Conservation (phyloP, 345 rosid genomes). For the Aurinia saxatilis region DNA sequence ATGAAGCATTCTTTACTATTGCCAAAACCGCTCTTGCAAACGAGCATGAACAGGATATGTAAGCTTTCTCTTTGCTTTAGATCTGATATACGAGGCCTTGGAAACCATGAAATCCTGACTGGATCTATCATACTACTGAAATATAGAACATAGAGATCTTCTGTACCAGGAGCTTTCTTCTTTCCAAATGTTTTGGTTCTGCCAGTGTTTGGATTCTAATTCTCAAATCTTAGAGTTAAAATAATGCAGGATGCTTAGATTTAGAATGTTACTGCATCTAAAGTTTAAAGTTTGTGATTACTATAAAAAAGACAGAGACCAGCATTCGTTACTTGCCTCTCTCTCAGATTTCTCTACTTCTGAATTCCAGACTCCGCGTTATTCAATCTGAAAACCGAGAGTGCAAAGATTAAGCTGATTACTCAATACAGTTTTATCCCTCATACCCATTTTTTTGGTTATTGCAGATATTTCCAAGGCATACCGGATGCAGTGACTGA, state of each 20-base stretch:
- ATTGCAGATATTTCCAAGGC: conserved; percentile 59
- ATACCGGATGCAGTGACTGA: conserved; percentile 61
- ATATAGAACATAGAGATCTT: neutral
- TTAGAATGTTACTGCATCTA: neutral
- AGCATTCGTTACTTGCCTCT: neutral
- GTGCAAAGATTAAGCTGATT: neutral
- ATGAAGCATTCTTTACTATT: conserved; percentile 66
- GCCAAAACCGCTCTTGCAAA: conserved; percentile 53
- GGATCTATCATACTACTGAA: neutral
- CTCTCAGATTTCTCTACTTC: neutral
- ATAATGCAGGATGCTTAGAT: neutral
- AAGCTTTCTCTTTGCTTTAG: conserved; percentile 17
- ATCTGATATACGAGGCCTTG: neutral
- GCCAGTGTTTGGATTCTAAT: neutral
- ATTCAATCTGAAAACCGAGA: neutral
- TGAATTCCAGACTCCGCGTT: neutral
- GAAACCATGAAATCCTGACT: neutral
- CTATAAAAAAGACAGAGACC: neutral
- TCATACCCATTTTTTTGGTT: neutral
- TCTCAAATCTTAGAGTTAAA: neutral
- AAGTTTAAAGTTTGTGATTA: neutral
- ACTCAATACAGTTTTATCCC: neutral
- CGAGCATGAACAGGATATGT: conserved; percentile 61
- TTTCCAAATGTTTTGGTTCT: neutral
- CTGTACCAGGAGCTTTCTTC: neutral